Base-by-base conservation (phyloP, 805 yeast genomes). In the Hanseniaspora nectarophila region DNA sequence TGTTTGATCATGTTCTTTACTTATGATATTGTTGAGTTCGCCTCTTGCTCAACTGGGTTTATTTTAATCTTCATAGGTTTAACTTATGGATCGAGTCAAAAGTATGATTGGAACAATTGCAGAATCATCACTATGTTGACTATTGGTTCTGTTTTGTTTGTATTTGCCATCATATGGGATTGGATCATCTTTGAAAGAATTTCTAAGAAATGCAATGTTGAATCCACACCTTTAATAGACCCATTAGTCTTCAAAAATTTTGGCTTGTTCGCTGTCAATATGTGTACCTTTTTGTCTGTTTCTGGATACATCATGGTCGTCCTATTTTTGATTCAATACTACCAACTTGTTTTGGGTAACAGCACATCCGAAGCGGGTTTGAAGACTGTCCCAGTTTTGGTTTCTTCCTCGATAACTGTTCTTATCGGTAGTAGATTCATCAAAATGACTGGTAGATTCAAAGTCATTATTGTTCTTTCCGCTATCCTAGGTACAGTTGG, bases 41-140 rank as follows among this genome's bases (percentile, higher is more conserved):
- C 58, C 6, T 21, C 62, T 18, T 56, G 58, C 29, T 55, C 60
- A 8, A 54, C 60, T 18, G 64, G 64, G 3, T 40, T 59, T 16
- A 57, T 59, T 21, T 40, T 60, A 9, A 45, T 63, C 16, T 48
- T 61, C 16, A 43, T 62, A 37, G 65, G 56, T 0, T 43, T 63
- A 32, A 61, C 64, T 10, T 58, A 57, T 46, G 80, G 81, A 16
- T 87, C 86, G 31, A 86, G 86, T 3, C 67, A 74, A 10, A 66
- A 74, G 13, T 79, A 71, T 60, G 61, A 67, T 0, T 82, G 88
- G 88, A 58, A 71, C 57, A 73, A 73, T 9, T 62, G 72, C 4
- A 54, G 66, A 21, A 69, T 70, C 15, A 71, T 76, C 15, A 49
- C 65, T 6, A 63, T 73, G 63, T 60, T 76, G 38, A 61, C 65